phyloP scores from a whole-genome alignment of 129 eudicot species.

The Pittosporum tobira region DNA sequence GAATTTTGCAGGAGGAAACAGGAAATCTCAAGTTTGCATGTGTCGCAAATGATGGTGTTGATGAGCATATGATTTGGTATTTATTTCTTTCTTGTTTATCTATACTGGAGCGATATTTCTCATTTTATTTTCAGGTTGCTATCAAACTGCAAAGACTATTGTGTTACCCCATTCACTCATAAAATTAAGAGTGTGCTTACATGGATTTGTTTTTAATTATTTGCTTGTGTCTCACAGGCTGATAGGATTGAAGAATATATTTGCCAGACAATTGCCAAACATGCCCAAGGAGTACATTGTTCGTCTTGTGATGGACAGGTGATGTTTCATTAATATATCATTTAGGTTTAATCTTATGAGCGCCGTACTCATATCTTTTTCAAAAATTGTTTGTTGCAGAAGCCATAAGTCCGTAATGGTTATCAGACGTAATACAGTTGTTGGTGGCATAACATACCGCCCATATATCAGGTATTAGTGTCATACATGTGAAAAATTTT shows the following conservation, averaged over 20 bases:
- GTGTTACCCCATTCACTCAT: not conserved
- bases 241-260: constrained; percentile 92
- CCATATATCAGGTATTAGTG: constrained; percentile 71
- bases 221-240: constrained; percentile 43
- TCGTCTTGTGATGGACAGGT: constrained; percentile 99
- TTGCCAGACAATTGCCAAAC: constrained; percentile 91
- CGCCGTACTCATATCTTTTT: constrained; percentile 17
- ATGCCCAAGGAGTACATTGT: constrained; percentile 99
- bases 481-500: constrained; percentile 5
- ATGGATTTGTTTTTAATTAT: not conserved
- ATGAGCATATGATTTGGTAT: constrained; percentile 95
- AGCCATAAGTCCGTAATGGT: constrained; percentile 95
- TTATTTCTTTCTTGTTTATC: constrained; percentile 13
- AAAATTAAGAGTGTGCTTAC: not conserved
- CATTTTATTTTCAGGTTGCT: not conserved
- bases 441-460: constrained; percentile 96
- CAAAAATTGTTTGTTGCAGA: constrained; percentile 35
- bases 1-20: constrained; percentile 65
- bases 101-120: constrained; percentile 5
- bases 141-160: not conserved
- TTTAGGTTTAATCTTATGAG: not conserved
- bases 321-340: not conserved
- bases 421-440: constrained; percentile 60
- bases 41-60: constrained; percentile 69
- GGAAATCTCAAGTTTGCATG: constrained; percentile 77